Percentiles rank a stretch among this genome's conserved stretches.
phyloP scores from a whole-genome alignment of 441 rosid genomes.

The Arabidopsis lyrata region DNA sequence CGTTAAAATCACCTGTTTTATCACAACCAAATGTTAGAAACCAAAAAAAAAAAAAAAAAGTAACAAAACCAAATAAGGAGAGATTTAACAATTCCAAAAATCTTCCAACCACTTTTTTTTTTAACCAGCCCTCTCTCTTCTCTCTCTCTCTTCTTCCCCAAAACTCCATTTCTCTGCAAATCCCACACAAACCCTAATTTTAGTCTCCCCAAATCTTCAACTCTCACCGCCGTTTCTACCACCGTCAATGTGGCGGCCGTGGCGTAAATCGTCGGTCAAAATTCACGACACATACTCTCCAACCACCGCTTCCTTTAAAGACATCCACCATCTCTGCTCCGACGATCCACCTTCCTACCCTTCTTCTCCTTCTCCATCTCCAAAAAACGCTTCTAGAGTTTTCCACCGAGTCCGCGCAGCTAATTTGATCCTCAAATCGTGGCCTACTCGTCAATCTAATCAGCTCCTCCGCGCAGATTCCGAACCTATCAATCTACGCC shows the following conservation, averaged over 20 bases:
- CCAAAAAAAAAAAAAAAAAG: not conserved
- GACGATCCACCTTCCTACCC: slow-evolving; percentile 42
- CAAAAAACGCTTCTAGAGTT: slow-evolving; percentile 39
- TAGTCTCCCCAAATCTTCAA: not conserved
- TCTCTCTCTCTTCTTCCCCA: slow-evolving; percentile 7
- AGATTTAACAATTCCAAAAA: slow-evolving; percentile 31
- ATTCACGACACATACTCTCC: slow-evolving; percentile 53
- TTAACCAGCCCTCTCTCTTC: slow-evolving; percentile 24
- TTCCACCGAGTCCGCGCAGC: slow-evolving; percentile 61
- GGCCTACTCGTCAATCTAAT: slow-evolving; percentile 43
- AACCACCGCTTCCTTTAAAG: slow-evolving; percentile 58
- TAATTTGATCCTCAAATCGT: slow-evolving; percentile 50
- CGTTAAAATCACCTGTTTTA: slow-evolving; percentile 23
- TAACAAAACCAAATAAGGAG: slow-evolving; percentile 5
- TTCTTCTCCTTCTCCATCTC: slow-evolving; percentile 35
- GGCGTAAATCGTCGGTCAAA: slow-evolving; percentile 61
- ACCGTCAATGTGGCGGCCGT: slow-evolving; percentile 82
- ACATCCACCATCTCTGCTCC: slow-evolving; percentile 56
- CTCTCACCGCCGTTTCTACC: slow-evolving; percentile 36
- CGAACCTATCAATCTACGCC: slow-evolving; percentile 21
- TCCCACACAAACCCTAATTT: slow-evolving; percentile 18
- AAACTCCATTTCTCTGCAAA: slow-evolving; percentile 20
- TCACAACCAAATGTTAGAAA: slow-evolving; percentile 22
- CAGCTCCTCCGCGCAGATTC: slow-evolving; percentile 44
- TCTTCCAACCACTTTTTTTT: slow-evolving; percentile 29